These are phyloP conservation scores for Saccharomycopsis phalli DNA, from an alignment of 1,139 yeast species.

Conservation along the genomic window DNA sequence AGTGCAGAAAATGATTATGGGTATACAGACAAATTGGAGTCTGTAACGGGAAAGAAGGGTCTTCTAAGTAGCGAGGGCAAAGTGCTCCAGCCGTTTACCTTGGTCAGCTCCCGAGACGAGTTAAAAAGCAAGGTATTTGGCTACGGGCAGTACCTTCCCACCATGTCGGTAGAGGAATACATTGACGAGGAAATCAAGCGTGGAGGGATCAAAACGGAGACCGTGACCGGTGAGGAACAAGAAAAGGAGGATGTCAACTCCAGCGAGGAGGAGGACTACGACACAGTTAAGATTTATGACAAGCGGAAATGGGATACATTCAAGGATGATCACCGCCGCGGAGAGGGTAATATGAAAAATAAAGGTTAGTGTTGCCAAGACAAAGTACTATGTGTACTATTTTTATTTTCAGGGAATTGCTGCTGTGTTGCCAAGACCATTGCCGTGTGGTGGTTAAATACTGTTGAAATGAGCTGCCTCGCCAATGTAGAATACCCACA, in stretches of 20 bases:
- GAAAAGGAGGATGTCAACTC: constrained; percentile 42
- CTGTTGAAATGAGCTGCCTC: too few species aligned
- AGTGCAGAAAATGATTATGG: constrained; percentile 25
- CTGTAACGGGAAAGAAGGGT: constrained; percentile 27
- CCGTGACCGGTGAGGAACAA: constrained; percentile 27
- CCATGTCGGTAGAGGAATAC: constrained; percentile 91
- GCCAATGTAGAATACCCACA: too few species aligned
- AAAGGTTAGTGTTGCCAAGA: constrained; percentile 43
- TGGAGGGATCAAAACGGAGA: constrained; percentile 52
- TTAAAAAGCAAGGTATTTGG: constrained; percentile 66
- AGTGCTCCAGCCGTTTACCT: constrained; percentile 76
- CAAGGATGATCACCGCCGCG: constrained; percentile 76
- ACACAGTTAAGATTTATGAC: constrained; percentile 49
- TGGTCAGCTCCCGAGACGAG: constrained; percentile 52
- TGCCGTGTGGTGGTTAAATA: too few species aligned
- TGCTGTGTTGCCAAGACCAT: too few species aligned
- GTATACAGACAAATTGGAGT: constrained; percentile 49
- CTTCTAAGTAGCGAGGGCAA: constrained; percentile 62
- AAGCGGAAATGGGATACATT: constrained; percentile 90
- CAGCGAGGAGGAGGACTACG: constrained; percentile 40
- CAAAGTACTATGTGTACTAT: too few species aligned
- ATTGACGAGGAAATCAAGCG: constrained; percentile 76
- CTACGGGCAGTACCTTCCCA: constrained; percentile 87
- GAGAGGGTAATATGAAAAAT: constrained; percentile 85
- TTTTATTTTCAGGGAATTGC: too few species aligned